Evolutionary conservation across 2,329 filamentous ascomycete species (phyloP).

Genomic region (Cytospora piceae): DNA sequence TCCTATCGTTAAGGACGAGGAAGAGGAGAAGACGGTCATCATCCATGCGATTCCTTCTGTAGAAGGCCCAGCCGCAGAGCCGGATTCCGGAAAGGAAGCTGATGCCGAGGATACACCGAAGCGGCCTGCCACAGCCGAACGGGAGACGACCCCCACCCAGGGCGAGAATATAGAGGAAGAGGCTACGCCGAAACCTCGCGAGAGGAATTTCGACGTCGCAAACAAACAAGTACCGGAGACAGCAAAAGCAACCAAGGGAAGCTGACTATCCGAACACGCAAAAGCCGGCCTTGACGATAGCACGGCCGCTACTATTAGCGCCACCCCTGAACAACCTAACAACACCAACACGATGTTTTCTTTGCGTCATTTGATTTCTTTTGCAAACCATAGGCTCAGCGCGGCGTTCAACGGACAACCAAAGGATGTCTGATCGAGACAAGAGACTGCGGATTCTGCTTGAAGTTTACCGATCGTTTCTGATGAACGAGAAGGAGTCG

Average conservation of each 20-base stretch:
- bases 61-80: constrained; percentile 30
- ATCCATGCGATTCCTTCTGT: constrained; percentile 39
- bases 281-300: neutral
- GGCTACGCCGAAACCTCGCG: constrained; percentile 45
- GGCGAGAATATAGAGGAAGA: constrained; percentile 41
- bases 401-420: constrained; percentile 28
- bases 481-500: neutral
- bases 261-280: constrained; percentile 12
- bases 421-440: constrained; percentile 21
- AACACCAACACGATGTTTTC: constrained; percentile 20
- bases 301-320: neutral
- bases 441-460: constrained; percentile 6
- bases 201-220: constrained; percentile 28
- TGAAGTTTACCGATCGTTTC: neutral
- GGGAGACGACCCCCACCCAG: constrained; percentile 30
- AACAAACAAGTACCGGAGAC: neutral
- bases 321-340: constrained; percentile 5
- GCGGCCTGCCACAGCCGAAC: constrained; percentile 30
- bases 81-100: constrained; percentile 26
- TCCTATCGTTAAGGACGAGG: constrained; percentile 20
- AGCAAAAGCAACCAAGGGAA: neutral
- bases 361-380: constrained; percentile 23
- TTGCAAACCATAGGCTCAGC: constrained; percentile 26
- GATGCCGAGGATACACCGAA: constrained; percentile 51
- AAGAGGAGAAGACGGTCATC: constrained; percentile 32